Conservation (phyloP, 1,284 basidiomycete species). For the Ustilago xerochloae region DNA sequence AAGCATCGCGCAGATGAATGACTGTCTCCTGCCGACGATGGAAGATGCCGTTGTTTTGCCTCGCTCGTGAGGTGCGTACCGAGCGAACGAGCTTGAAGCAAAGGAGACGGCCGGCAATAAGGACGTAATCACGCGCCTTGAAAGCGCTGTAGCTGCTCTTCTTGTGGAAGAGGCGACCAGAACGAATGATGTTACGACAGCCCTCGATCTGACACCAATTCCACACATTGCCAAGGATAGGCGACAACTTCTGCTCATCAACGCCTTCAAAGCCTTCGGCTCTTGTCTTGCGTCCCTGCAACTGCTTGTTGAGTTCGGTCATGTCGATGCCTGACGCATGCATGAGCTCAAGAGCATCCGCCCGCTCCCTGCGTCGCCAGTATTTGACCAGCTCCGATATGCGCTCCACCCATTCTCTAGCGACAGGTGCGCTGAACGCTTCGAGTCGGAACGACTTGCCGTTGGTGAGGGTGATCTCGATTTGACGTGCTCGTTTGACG, state of each 20-base stretch:
- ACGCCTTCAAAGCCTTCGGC: constrained; percentile 5
- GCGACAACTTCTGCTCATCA: constrained; percentile 69
- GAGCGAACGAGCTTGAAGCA: constrained; percentile 62
- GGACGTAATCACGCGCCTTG: constrained; percentile 55
- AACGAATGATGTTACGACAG: constrained; percentile 78
- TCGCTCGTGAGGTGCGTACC: constrained; percentile 54
- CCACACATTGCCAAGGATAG: constrained; percentile 76
- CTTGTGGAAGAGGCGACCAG: constrained; percentile 78
- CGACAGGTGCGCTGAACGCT: constrained; percentile 70
- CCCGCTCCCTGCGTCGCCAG: constrained; percentile 79
- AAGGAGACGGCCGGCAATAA: constrained; percentile 62
- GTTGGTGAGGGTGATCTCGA: constrained; percentile 79
- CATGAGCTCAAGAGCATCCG: constrained; percentile 82
- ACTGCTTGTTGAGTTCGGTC: constrained; percentile 65
- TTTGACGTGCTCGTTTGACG: constrained; percentile 76
- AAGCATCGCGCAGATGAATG: constrained; percentile 64
- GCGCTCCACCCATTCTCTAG: constrained; percentile 81
- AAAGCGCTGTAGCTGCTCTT: constrained; percentile 55
- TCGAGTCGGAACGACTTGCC: constrained; percentile 80
- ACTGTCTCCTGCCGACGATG: constrained; percentile 60
- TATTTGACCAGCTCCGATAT: constrained; percentile 77
- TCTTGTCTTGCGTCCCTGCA: constrained; percentile 17
- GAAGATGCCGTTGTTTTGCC: constrained; percentile 67
- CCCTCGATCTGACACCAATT: constrained; percentile 82
- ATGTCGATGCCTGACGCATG: constrained; percentile 73